Conservation (phyloP, 345 rosid genomes). For the Lenwebbia sp. region DNA sequence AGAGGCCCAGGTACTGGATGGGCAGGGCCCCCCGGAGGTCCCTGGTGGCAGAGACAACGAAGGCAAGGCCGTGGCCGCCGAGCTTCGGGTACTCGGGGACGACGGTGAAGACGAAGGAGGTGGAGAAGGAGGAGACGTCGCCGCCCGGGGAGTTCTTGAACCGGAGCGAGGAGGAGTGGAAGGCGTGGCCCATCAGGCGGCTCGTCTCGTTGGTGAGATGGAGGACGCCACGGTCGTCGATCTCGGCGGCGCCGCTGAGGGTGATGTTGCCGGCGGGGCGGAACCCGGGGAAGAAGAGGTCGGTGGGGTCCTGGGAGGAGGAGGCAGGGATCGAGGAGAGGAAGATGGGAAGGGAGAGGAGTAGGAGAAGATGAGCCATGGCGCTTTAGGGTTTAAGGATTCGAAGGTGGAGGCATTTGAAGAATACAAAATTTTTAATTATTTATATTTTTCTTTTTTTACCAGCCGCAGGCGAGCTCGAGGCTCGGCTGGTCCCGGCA, state of each 20-base stretch:
- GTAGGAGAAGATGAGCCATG: background rate
- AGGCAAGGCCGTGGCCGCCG: conserved; percentile 88
- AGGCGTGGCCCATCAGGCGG: conserved; percentile 63
- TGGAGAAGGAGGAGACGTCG: conserved; percentile 56
- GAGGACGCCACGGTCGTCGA: conserved; percentile 49
- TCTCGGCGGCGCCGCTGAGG: conserved; percentile 38
- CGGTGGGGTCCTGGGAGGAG: conserved; percentile 4
- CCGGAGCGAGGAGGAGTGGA: conserved; percentile 39
- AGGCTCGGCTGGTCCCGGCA: no score
- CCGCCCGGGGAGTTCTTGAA: conserved; percentile 43
- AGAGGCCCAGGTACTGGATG: conserved; percentile 71
- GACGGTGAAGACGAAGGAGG: conserved; percentile 60
- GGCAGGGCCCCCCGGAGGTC: conserved; percentile 29
- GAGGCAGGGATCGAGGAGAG: conserved; percentile 14
- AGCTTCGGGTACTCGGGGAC: conserved; percentile 57
- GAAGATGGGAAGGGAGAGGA: background rate
- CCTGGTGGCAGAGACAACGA: conserved; percentile 41
- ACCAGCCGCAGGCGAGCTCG: no score
- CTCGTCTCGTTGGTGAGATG: conserved; percentile 43
- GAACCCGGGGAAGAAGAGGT: conserved; percentile 44
- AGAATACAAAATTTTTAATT: no score
- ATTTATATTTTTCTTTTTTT: no score
- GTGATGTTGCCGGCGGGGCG: conserved; percentile 19
- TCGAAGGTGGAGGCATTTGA: background rate
- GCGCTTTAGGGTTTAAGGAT: background rate